Conservation (phyloP, 177 flowering plant genomes). For the Vitis hybrid region DNA sequence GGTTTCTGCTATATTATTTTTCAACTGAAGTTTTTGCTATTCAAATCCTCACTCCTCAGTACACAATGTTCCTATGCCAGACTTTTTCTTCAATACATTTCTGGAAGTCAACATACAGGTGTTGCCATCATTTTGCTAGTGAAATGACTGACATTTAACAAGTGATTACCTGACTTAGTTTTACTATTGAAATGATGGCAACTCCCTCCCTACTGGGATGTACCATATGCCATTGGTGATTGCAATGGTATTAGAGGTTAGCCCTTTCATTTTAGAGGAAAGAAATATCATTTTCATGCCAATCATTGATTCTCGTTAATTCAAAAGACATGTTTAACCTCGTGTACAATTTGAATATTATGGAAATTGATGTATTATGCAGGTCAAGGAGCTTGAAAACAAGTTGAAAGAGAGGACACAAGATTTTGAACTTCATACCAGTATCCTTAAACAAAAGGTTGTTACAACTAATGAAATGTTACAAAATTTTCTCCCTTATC, state of each 20-base stretch:
- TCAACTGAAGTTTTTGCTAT: background rate
- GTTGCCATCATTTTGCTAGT: background rate
- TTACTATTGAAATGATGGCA: background rate
- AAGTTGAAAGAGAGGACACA: slow-evolving; percentile 22
- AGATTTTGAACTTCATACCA: slow-evolving; percentile 20
- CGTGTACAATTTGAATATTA: too few relatives aligned
- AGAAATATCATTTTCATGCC: too few relatives aligned
- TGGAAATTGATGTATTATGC: background rate
- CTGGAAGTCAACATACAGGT: background rate
- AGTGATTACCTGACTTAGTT: too few relatives aligned
- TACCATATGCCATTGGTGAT: background rate
- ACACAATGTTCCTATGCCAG: too few relatives aligned
- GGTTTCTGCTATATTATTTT: slow-evolving; percentile 15
- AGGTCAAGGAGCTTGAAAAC: slow-evolving; percentile 28
- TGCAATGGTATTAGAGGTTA: background rate
- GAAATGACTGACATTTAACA: background rate
- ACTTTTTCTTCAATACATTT: too few relatives aligned
- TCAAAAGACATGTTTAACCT: too few relatives aligned
- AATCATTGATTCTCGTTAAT: too few relatives aligned
- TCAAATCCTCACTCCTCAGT: background rate
- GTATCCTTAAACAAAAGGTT: slow-evolving; percentile 27
- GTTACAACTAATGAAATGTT: background rate
- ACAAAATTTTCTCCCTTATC: too few relatives aligned
- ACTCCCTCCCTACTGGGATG: background rate
- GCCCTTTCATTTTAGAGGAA: background rate